phyloP scores from a whole-genome alignment of 2,329 filamentous ascomycete genomes.

The Trichophyton simii region DNA sequence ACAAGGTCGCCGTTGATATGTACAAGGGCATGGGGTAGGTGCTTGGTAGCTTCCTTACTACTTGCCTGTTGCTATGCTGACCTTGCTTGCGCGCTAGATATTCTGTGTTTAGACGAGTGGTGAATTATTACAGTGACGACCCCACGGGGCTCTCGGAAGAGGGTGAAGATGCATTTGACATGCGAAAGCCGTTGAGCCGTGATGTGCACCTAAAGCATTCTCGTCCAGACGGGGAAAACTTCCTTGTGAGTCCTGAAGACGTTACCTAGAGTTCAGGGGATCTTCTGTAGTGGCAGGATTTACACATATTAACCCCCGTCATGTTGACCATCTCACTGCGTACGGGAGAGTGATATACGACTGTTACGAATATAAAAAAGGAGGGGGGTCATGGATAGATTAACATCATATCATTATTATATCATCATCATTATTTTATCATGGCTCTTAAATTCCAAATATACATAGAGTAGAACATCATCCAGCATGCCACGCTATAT shows the following conservation, averaged over 20 bases:
- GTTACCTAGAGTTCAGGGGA: conserved; percentile 43
- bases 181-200: conserved; percentile 80
- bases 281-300: neutral
- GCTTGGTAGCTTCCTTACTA: neutral
- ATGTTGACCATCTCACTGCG: neutral
- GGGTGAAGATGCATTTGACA: conserved; percentile 86
- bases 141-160: conserved; percentile 44
- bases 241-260: conserved; percentile 67
- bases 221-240: conserved; percentile 65
- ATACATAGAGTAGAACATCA: no score
- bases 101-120: conserved; percentile 74
- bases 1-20: conserved; percentile 72
- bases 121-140: conserved; percentile 87
- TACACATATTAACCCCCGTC: neutral
- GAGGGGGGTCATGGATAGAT: no score
- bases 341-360: neutral
- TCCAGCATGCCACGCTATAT: no score
- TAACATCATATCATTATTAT: no score
- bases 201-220: conserved; percentile 67
- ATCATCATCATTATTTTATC: no score
- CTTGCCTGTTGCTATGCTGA: neutral
- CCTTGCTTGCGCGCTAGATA: conserved; percentile 37
- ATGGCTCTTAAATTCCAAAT: no score
- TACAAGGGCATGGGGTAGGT: conserved; percentile 75
- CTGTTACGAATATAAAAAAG: neutral